A percentile compares a stretch with the other conserved stretches of the same genome.
These are phyloP conservation scores for Tylopilus intermedius DNA, from an alignment of 768 basidiomycete genomes.

Conservation along the genomic window DNA sequence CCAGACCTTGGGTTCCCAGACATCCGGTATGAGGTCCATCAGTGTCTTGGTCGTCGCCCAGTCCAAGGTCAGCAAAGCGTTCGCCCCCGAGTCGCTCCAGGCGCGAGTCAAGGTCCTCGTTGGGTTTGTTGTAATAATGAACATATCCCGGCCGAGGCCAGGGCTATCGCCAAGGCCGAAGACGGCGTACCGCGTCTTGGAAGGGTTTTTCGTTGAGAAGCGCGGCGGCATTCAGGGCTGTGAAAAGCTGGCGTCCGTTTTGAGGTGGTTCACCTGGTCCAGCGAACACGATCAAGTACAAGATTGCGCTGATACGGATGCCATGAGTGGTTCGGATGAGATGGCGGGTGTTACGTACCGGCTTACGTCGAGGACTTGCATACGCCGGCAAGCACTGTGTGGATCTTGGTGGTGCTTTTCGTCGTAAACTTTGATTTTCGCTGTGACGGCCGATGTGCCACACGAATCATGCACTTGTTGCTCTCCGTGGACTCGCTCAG, in stretches of 20 bases:
- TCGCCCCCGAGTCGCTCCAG: slow-evolving; percentile 77
- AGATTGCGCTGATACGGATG: slow-evolving; percentile 13
- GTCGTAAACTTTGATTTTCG: slow-evolving; percentile 31
- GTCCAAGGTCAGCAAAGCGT: slow-evolving; percentile 68
- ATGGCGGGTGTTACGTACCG: slow-evolving; percentile 11
- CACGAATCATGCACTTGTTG: slow-evolving; percentile 26
- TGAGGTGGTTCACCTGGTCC: slow-evolving; percentile 98
- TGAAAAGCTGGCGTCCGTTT: slow-evolving; percentile 88
- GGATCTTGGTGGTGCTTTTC: slow-evolving; percentile 29
- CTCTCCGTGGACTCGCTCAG: slow-evolving; percentile 5
- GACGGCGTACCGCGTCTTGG: slow-evolving; percentile 71
- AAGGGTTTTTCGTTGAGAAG: slow-evolving; percentile 45
- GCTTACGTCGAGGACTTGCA: slow-evolving; percentile 27
- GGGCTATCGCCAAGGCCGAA: slow-evolving; percentile 96
- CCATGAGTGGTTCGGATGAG: not conserved
- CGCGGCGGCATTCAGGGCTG: slow-evolving; percentile 66
- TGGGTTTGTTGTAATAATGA: slow-evolving; percentile 97
- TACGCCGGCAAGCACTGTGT: slow-evolving; percentile 22
- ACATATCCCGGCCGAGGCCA: slow-evolving; percentile 96
- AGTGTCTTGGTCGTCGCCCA: slow-evolving; percentile 96
- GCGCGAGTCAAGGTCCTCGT: slow-evolving; percentile 81
- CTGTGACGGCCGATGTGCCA: slow-evolving; percentile 26
- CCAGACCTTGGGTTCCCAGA: slow-evolving; percentile 94
- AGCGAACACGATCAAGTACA: slow-evolving; percentile 44
- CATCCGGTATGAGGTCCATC: slow-evolving; percentile 93